Conservation (phyloP, 176 grass and related monocot species). For the Hyparrhenia diplandra region DNA sequence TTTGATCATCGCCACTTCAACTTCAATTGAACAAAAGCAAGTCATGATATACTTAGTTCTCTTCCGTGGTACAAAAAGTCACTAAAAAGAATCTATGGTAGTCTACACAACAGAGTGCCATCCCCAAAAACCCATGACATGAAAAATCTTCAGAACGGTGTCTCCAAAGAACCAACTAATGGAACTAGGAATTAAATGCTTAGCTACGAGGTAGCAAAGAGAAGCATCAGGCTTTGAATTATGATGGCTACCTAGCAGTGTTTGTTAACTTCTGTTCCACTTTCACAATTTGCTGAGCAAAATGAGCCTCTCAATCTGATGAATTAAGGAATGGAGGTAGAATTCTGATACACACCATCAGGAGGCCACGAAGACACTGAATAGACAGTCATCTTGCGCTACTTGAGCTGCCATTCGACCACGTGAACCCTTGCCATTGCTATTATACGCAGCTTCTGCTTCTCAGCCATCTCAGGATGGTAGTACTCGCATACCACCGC, state of each 20-base stretch:
- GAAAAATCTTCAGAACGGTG: conserved; percentile 27
- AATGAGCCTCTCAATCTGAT: conserved; percentile 38
- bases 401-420: conserved; percentile 34
- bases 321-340: conserved; percentile 38
- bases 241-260: conserved; percentile 28
- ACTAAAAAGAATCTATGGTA: conserved; percentile 47
- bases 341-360: conserved; percentile 38
- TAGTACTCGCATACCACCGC: conserved; percentile 79
- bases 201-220: conserved; percentile 39
- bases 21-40: conserved; percentile 41
- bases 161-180: conserved; percentile 38
- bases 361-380: conserved; percentile 25
- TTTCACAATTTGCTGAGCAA: conserved; percentile 38
- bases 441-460: conserved; percentile 44
- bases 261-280: conserved; percentile 18
- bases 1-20: conserved; percentile 35
- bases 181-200: conserved; percentile 23
- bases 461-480: conserved; percentile 44
- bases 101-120: conserved; percentile 36
- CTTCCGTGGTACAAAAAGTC: conserved; percentile 44
- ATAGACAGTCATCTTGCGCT: conserved; percentile 39
- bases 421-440: conserved; percentile 40
- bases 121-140: conserved; percentile 21
- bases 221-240: conserved; percentile 25
- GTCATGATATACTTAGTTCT: conserved; percentile 46